A percentile compares a stretch with the other conserved stretches of the same genome.
phyloP scores from a whole-genome alignment of 306 rosid species.

The Adenanthera pavonina region DNA sequence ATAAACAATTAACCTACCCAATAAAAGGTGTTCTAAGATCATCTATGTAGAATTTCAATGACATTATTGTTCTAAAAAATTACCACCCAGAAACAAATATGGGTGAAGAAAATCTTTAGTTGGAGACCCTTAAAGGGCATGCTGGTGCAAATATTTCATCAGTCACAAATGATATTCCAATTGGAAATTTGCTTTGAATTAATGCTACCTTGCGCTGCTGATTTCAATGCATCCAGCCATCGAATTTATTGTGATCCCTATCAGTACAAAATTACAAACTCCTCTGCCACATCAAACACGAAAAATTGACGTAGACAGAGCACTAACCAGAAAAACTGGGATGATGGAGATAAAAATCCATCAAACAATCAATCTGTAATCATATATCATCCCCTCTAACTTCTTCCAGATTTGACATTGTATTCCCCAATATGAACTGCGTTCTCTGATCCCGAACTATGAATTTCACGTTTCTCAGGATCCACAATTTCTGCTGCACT shows the following conservation, averaged over 20 bases:
- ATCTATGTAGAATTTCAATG: not conserved
- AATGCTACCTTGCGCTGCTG: not conserved
- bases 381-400: not conserved
- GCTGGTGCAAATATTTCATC: not conserved
- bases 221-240: not conserved
- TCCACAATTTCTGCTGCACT: constrained; percentile 1
- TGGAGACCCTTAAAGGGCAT: constrained; percentile 10
- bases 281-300: constrained; percentile 7
- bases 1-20: not conserved
- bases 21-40: not conserved
- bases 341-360: constrained; percentile 29
- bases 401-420: not conserved
- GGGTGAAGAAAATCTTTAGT: not conserved
- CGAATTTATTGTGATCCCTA: not conserved
- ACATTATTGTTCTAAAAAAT: not conserved
- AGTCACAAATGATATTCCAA: constrained; percentile 16
- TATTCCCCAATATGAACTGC: constrained; percentile 2
- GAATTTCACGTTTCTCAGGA: constrained; percentile 27
- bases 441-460: constrained; percentile 21
- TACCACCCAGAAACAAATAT: not conserved
- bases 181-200: not conserved
- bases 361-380: constrained; percentile 28
- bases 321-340: constrained; percentile 9
- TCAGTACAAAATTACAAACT: not conserved
- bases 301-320: not conserved